Conservation (phyloP, 805 yeast genomes). For the Saturnispora galanensis region DNA sequence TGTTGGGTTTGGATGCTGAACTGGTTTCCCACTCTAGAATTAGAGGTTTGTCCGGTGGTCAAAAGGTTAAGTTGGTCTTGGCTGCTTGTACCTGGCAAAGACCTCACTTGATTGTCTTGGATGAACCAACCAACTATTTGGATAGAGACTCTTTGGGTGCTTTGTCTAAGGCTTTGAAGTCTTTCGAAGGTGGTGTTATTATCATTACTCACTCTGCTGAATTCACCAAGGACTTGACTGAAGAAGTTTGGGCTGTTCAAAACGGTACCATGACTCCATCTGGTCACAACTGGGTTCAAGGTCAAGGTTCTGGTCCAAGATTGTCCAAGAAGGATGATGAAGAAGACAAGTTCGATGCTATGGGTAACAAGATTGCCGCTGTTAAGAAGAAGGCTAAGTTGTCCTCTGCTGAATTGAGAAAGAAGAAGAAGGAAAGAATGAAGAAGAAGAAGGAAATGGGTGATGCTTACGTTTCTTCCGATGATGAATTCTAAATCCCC, state of each 20-base stretch:
- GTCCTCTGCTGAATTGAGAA: slow-evolving; percentile 98
- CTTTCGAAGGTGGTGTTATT: slow-evolving; percentile 99
- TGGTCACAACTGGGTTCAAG: slow-evolving; percentile 99
- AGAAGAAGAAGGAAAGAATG: slow-evolving; percentile 99
- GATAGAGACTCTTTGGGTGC: slow-evolving; percentile 99
- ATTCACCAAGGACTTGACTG: slow-evolving; percentile 98
- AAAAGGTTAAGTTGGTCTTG: slow-evolving; percentile 97
- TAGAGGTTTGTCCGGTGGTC: slow-evolving; percentile 99
- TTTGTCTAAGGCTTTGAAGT: slow-evolving; percentile 96
- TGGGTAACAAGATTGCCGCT: slow-evolving; percentile 99
- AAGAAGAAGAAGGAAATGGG: slow-evolving; percentile 99
- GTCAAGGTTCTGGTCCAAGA: slow-evolving; percentile 99
- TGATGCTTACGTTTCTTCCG: slow-evolving; percentile 92
- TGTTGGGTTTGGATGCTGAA: slow-evolving; percentile 98
- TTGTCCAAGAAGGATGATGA: slow-evolving; percentile 88
- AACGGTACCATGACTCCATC: slow-evolving; percentile 99
- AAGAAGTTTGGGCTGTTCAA: slow-evolving; percentile 99
- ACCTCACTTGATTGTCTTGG: slow-evolving; percentile 98
- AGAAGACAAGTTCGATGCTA: slow-evolving; percentile 98
- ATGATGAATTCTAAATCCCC: slow-evolving; percentile 66
- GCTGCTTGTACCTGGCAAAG: slow-evolving; percentile 99
- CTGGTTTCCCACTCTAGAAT: slow-evolving; percentile 99
- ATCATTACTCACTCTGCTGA: slow-evolving; percentile 99
- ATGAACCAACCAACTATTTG: slow-evolving; percentile 99
- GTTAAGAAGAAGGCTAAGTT: slow-evolving; percentile 96